Evolutionary conservation across 1,139 yeast species (phyloP).

Genomic region (Yamadazyma jaroonii): DNA sequence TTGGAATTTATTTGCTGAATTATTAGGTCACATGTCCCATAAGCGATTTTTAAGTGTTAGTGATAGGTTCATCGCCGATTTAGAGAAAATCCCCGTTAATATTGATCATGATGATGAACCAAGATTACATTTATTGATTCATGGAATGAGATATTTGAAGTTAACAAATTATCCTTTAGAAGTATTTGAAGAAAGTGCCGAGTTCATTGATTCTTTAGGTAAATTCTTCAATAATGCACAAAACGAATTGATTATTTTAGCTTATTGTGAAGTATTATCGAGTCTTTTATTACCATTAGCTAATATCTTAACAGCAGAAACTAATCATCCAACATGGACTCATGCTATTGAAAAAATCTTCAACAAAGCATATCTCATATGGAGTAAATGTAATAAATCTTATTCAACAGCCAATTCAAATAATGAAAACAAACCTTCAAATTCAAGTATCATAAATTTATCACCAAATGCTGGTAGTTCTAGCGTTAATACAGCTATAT

Average conservation of each 20-base stretch:
- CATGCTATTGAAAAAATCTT: constrained; percentile 69
- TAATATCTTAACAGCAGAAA: constrained; percentile 86
- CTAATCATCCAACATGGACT: constrained; percentile 94
- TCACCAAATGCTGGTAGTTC: constrained; percentile 13
- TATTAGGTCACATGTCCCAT: constrained; percentile 87
- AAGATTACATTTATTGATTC: constrained; percentile 68
- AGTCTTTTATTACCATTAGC: constrained; percentile 79
- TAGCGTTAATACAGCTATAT: constrained; percentile 4
- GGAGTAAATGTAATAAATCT: constrained; percentile 24
- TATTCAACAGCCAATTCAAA: background rate
- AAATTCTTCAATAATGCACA: constrained; percentile 73
- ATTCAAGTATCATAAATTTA: constrained; percentile 12
- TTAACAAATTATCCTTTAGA: constrained; percentile 85
- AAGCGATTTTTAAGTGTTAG: constrained; percentile 82
- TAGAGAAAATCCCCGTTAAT: constrained; percentile 71
- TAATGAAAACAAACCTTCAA: constrained; percentile 3
- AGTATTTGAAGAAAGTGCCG: constrained; percentile 87
- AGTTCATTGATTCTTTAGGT: constrained; percentile 78
- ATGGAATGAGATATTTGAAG: constrained; percentile 85
- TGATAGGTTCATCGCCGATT: constrained; percentile 88
- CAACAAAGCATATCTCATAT: constrained; percentile 42
- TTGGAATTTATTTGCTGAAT: constrained; percentile 89
- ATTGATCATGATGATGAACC: constrained; percentile 63
- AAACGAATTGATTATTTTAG: constrained; percentile 61
- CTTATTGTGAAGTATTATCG: constrained; percentile 83